Evolutionary conservation across 345 rosid genomes (phyloP).

Genomic region (Raphanus sativus): DNA sequence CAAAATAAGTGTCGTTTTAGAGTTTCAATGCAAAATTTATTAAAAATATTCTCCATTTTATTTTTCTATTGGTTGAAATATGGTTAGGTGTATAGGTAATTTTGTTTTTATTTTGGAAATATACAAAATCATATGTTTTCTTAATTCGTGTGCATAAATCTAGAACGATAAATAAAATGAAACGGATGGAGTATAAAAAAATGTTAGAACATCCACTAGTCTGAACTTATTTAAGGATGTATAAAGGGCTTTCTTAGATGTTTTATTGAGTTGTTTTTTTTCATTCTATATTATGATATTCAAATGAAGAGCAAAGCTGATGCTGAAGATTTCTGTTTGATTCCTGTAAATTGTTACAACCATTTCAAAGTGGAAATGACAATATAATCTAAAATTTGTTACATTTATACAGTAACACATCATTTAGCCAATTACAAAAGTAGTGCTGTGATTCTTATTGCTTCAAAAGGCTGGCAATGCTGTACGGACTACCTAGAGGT

Average conservation of each 20-base stretch:
- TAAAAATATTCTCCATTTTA: no score
- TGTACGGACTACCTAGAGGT: conserved; percentile 17
- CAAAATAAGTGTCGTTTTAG: no score
- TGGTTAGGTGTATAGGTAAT: no score
- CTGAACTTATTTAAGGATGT: background rate
- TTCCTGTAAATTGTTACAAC: background rate
- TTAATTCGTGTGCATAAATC: no score
- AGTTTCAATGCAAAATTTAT: no score
- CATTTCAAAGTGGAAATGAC: background rate
- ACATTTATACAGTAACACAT: background rate
- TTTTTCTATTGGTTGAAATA: no score
- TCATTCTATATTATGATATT: background rate
- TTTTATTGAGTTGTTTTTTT: background rate
- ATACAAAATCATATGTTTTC: no score
- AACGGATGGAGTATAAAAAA: background rate
- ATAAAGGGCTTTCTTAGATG: background rate
- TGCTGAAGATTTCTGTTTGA: background rate
- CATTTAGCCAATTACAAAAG: background rate
- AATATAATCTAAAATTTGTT: background rate
- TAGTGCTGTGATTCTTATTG: background rate
- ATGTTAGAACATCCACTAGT: background rate
- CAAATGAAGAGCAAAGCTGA: background rate
- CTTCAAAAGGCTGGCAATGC: conserved; percentile 22
- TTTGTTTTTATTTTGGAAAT: no score
- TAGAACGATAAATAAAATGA: no score